Percentiles rank a stretch among this genome's conserved stretches.
Conservation (phyloP, 345 rosid species). For the thale cress (Arabidopsis thaliana) region TAIR10.1 NC_003071.7:771501-772000, state of each 20-base stretch:
- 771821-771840: constrained; percentile 51
- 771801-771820: constrained; percentile 60
- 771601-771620: neutral
- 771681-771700: constrained; percentile 54
- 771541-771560: neutral
- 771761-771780: constrained; percentile 61
- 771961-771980: constrained; percentile 52
- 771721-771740: constrained; percentile 59
- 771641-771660: constrained; percentile 53
- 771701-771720: constrained; percentile 61
- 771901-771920: constrained; percentile 60
- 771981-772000: constrained; percentile 50
- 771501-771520: constrained; percentile 28
- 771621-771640: constrained; percentile 5
- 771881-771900: constrained; percentile 50
- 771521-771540: neutral
- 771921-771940: constrained; percentile 68
- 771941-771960: constrained; percentile 61
- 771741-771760: constrained; percentile 65
- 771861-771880: constrained; percentile 57
- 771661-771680: constrained; percentile 56
- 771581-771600: neutral
- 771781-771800: constrained; percentile 56
- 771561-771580: neutral
- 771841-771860: constrained; percentile 68